Conservation (phyloP, 495 filamentous ascomycete species). For the Hypoxylon rickii region DNA sequence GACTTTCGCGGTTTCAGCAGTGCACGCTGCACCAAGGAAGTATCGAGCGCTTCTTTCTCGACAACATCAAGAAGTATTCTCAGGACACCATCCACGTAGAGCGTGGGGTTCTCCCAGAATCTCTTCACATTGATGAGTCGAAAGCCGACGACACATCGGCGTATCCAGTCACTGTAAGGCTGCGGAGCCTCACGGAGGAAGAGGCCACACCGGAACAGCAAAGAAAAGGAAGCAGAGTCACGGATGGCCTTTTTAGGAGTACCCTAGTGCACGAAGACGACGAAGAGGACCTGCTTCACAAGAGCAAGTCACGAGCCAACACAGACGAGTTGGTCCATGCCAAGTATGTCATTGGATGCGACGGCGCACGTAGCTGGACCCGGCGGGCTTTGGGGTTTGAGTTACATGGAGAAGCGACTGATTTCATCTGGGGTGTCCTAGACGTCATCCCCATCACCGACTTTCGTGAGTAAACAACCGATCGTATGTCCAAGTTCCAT, state of each 20-base stretch:
- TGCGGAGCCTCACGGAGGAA: slow-evolving; percentile 52
- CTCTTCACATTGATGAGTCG: slow-evolving; percentile 49
- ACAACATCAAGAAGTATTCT: slow-evolving; percentile 53
- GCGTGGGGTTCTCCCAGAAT: slow-evolving; percentile 52
- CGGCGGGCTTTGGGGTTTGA: slow-evolving; percentile 62
- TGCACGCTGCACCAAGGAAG: slow-evolving; percentile 60
- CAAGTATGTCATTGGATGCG: slow-evolving; percentile 72
- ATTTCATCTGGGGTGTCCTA: slow-evolving; percentile 70
- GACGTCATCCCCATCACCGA: slow-evolving; percentile 71
- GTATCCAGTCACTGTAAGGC: slow-evolving; percentile 59
- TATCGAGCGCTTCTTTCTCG: slow-evolving; percentile 61
- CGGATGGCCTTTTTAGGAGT: slow-evolving; percentile 55
- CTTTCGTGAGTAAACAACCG: slow-evolving; percentile 62
- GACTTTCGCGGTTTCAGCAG: slow-evolving; percentile 58
- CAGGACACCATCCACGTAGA: slow-evolving; percentile 53
- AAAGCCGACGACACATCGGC: slow-evolving; percentile 48
- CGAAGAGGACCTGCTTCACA: slow-evolving; percentile 55
- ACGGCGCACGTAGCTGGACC: slow-evolving; percentile 69
- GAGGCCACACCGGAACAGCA: slow-evolving; percentile 51
- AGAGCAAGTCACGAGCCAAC: slow-evolving; percentile 43
- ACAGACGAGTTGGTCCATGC: slow-evolving; percentile 53
- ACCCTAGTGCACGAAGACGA: slow-evolving; percentile 56
- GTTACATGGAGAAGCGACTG: slow-evolving; percentile 66
- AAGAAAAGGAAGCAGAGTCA: slow-evolving; percentile 34
- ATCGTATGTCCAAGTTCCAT: slow-evolving; percentile 34